These are phyloP conservation scores for Amanita thiersii DNA, from an alignment of 768 basidiomycete species.

Conservation along the genomic window DNA sequence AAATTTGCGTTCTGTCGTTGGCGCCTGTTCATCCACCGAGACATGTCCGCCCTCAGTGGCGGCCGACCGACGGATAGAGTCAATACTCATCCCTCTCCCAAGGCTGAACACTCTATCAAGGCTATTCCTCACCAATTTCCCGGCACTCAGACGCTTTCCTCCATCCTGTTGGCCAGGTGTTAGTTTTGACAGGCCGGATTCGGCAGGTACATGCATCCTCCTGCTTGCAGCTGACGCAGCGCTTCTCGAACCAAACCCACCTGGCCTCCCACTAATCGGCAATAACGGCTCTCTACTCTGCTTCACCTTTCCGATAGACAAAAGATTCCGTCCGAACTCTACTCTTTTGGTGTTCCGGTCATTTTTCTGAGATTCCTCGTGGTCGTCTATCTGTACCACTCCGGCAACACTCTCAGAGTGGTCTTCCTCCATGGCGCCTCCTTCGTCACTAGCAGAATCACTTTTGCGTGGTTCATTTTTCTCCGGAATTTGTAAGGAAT, in stretches of 20 bases:
- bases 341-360: neutral
- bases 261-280: constrained; percentile 34
- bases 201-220: neutral
- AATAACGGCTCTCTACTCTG: constrained; percentile 70
- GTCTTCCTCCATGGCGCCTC: neutral
- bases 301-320: constrained; percentile 33
- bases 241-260: constrained; percentile 18
- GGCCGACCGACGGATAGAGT: constrained; percentile 32
- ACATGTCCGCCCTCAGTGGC: constrained; percentile 12
- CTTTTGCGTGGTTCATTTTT: constrained; percentile 10
- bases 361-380: neutral
- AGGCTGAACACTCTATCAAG: constrained; percentile 53
- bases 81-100: constrained; percentile 43
- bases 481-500: neutral
- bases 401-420: neutral
- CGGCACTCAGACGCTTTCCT: constrained; percentile 17
- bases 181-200: constrained; percentile 4
- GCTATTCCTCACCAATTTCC: constrained; percentile 43
- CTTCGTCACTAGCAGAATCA: constrained; percentile 10
- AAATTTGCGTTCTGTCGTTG: constrained; percentile 22
- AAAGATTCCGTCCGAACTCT: neutral
- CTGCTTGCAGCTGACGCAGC: constrained; percentile 10
- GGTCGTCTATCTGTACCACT: neutral
- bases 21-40: constrained; percentile 14
- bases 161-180: neutral